phyloP scores from a whole-genome alignment of 805 yeast genomes.

The Candida fluviatilis region DNA sequence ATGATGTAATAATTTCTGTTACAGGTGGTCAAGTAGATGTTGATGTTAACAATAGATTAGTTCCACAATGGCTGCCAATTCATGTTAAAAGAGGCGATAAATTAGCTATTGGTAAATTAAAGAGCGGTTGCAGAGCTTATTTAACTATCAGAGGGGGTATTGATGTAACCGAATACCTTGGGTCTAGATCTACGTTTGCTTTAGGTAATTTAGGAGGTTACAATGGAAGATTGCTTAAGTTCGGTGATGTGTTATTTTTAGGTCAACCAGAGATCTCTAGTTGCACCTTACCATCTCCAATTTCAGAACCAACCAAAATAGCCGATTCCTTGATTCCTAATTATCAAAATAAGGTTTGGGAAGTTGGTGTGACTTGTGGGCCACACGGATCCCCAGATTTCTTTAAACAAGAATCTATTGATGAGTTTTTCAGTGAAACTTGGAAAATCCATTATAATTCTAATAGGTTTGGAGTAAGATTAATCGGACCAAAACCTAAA shows the following conservation, averaged over 20 bases:
- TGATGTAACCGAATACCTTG: slow-evolving; percentile 90
- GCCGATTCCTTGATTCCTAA: slow-evolving; percentile 57
- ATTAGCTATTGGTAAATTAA: slow-evolving; percentile 74
- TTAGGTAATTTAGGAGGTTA: slow-evolving; percentile 90
- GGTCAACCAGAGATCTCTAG: slow-evolving; percentile 71
- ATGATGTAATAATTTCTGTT: slow-evolving; percentile 69
- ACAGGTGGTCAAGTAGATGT: slow-evolving; percentile 83
- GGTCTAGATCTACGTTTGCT: slow-evolving; percentile 96
- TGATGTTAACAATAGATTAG: slow-evolving; percentile 55
- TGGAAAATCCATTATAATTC: slow-evolving; percentile 98
- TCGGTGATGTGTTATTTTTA: slow-evolving; percentile 87
- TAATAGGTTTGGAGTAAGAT: slow-evolving; percentile 92
- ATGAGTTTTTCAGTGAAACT: slow-evolving; percentile 65
- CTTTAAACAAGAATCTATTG: slow-evolving; percentile 70
- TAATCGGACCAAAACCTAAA: slow-evolving; percentile 91
- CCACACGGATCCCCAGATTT: slow-evolving; percentile 98
- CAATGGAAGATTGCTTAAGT: slow-evolving; percentile 86
- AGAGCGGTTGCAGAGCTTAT: slow-evolving; percentile 84
- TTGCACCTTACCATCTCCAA: slow-evolving; percentile 70
- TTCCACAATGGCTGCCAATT: slow-evolving; percentile 71
- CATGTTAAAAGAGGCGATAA: slow-evolving; percentile 69
- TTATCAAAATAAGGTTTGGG: slow-evolving; percentile 59
- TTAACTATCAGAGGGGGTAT: slow-evolving; percentile 89
- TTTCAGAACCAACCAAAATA: slow-evolving; percentile 54
- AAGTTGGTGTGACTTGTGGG: slow-evolving; percentile 90